These are phyloP conservation scores for Aspergillus fijiensis DNA, from an alignment of 2,329 filamentous ascomycete genomes.

Conservation along the genomic window DNA sequence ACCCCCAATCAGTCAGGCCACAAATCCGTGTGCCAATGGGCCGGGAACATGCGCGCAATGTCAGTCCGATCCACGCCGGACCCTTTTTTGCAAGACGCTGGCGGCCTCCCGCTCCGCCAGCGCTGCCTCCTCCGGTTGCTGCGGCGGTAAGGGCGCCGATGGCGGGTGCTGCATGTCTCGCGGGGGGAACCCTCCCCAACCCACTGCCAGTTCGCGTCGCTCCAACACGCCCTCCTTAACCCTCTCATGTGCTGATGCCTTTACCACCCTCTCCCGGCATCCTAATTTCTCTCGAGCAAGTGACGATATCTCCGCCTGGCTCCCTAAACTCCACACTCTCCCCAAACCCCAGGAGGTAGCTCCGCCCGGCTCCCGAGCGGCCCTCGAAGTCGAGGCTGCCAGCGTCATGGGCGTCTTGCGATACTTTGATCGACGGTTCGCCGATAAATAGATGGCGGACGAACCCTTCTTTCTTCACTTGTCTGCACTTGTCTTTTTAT, in stretches of 20 bases:
- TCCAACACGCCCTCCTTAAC: conserved; percentile 52
- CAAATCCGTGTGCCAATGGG: conserved; percentile 59
- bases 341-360: conserved; percentile 39
- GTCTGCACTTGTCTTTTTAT: conserved; percentile 6
- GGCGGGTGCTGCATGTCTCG: conserved; percentile 62
- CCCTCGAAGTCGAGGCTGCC: conserved; percentile 77
- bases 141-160: conserved; percentile 58
- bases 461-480: neutral
- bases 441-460: conserved; percentile 34
- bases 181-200: conserved; percentile 24
- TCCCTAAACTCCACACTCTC: conserved; percentile 68
- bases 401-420: conserved; percentile 84
- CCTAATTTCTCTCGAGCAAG: conserved; percentile 72
- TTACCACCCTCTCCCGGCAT: conserved; percentile 75
- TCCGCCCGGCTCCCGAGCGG: conserved; percentile 42
- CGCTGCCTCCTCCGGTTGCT: conserved; percentile 52
- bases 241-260: conserved; percentile 72
- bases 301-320: conserved; percentile 72
- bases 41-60: conserved; percentile 80
- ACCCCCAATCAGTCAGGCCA: conserved; percentile 36
- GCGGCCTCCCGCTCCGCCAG: conserved; percentile 57
- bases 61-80: conserved; percentile 72
- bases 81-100: conserved; percentile 78
- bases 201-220: conserved; percentile 28
- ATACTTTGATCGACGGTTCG: conserved; percentile 74